Evolutionary conservation across 2,329 filamentous ascomycete species (phyloP).

Genomic region (Colletotrichum spinosum): DNA sequence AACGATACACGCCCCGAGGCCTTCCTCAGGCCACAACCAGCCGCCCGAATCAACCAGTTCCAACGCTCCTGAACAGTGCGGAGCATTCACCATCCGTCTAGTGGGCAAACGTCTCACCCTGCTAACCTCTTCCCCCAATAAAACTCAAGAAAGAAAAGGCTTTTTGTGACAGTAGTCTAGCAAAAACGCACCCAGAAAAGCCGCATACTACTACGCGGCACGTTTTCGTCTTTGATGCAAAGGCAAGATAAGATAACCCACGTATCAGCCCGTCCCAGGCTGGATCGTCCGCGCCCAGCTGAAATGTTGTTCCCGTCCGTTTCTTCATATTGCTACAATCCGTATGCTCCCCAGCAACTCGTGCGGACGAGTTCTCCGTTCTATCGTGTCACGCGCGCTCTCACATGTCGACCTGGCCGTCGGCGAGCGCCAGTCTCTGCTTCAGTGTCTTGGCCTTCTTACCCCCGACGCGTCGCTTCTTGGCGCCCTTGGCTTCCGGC

Average conservation of each 20-base stretch:
- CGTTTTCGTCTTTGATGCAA: conserved; percentile 32
- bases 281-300: conserved; percentile 26
- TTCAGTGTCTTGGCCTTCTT: conserved; percentile 78
- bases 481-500: conserved; percentile 60
- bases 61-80: neutral
- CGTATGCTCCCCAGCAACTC: conserved; percentile 7
- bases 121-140: neutral
- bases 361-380: conserved; percentile 4
- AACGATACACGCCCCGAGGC: conserved; percentile 20
- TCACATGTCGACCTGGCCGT: conserved; percentile 59
- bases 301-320: conserved; percentile 6
- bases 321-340: conserved; percentile 34
- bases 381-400: conserved; percentile 12
- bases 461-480: conserved; percentile 63
- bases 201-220: neutral
- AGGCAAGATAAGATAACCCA: neutral
- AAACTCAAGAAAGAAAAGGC: neutral
- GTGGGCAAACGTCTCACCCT: neutral
- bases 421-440: conserved; percentile 75
- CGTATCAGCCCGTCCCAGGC: conserved; percentile 21
- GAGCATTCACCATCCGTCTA: conserved; percentile 11
- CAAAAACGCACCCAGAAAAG: conserved; percentile 8
- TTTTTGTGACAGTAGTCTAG: conserved; percentile 34
- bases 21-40: conserved; percentile 5
- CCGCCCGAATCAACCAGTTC: neutral